Conservation (phyloP, 305 asterid species). For the Coffea humblotiana region DNA sequence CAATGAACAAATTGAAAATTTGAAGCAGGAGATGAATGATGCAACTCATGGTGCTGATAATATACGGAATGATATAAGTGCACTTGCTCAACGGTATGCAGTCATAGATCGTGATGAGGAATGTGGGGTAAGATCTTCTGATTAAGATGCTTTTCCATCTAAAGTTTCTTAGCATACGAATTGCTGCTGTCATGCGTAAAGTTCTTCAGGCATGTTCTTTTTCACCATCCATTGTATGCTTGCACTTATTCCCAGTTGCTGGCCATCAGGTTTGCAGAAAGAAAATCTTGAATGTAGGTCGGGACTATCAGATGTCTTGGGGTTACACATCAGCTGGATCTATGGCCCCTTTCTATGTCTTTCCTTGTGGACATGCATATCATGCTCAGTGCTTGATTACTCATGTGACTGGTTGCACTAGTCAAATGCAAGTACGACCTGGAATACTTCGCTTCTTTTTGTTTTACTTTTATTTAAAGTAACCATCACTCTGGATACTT, state of each 20-base stretch:
- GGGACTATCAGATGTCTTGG: conserved; percentile 63
- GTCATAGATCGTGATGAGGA: conserved; percentile 83
- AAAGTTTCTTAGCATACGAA: background rate
- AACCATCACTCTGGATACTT: background rate
- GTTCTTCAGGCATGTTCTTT: conserved; percentile 15
- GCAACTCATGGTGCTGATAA: conserved; percentile 96
- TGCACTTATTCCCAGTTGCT: conserved; percentile 23
- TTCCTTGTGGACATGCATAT: conserved; percentile 96
- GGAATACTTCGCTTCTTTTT: conserved; percentile 8
- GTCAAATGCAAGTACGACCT: conserved; percentile 76
- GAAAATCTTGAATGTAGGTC: conserved; percentile 68
- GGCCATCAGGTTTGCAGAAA: conserved; percentile 71
- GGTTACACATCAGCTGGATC: conserved; percentile 76
- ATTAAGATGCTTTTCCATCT: conserved; percentile 14
- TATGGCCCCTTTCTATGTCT: conserved; percentile 96
- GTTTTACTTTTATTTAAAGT: conserved; percentile 4
- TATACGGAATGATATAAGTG: conserved; percentile 88
- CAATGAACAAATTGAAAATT: conserved; percentile 91
- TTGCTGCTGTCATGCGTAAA: background rate
- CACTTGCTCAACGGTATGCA: conserved; percentile 91
- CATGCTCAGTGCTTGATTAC: conserved; percentile 92
- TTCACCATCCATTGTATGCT: conserved; percentile 9
- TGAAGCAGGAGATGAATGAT: conserved; percentile 97
- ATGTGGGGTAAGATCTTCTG: conserved; percentile 79
- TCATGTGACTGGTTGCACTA: conserved; percentile 85